These are phyloP conservation scores for Monascus purpureus DNA, from an alignment of 495 filamentous ascomycete species.

Conservation along the genomic window DNA sequence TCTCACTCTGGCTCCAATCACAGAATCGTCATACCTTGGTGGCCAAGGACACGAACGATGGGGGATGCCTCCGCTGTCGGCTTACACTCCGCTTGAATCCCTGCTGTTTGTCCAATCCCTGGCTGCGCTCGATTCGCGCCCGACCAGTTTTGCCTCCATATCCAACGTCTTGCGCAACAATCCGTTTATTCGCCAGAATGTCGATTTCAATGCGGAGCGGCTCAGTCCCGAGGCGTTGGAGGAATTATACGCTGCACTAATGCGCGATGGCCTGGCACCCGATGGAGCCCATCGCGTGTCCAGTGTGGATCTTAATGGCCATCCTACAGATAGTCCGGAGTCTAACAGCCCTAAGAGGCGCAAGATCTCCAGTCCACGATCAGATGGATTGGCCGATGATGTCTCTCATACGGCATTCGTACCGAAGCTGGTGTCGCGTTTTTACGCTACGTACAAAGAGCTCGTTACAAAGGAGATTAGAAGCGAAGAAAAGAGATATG, in stretches of 20 bases:
- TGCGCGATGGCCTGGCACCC: constrained; percentile 52
- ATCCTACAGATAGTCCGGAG: constrained; percentile 12
- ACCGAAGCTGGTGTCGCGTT: constrained; percentile 49
- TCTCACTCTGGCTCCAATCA: constrained; percentile 32
- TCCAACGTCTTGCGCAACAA: constrained; percentile 62
- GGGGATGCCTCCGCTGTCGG: constrained; percentile 42
- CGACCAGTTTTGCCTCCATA: constrained; percentile 53
- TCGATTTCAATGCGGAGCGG: constrained; percentile 54
- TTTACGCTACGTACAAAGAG: constrained; percentile 63
- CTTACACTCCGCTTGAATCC: constrained; percentile 77
- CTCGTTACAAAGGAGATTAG: constrained; percentile 53
- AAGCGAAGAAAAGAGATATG: constrained; percentile 58
- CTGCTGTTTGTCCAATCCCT: constrained; percentile 84
- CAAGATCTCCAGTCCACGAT: constrained; percentile 51
- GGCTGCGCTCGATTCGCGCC: constrained; percentile 46
- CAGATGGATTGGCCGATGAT: constrained; percentile 43
- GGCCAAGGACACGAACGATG: constrained; percentile 32
- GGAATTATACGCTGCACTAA: constrained; percentile 56
- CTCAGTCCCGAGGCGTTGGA: constrained; percentile 67
- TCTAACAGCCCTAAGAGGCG: constrained; percentile 49
- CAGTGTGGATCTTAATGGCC: constrained; percentile 13
- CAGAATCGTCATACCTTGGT: constrained; percentile 21
- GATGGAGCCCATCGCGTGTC: constrained; percentile 10
- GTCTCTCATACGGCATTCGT: constrained; percentile 50
- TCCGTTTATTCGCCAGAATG: constrained; percentile 48